Evolutionary conservation across 352 stramenopile species (phyloP).

Genomic region (Pythium phragmitis): DNA sequence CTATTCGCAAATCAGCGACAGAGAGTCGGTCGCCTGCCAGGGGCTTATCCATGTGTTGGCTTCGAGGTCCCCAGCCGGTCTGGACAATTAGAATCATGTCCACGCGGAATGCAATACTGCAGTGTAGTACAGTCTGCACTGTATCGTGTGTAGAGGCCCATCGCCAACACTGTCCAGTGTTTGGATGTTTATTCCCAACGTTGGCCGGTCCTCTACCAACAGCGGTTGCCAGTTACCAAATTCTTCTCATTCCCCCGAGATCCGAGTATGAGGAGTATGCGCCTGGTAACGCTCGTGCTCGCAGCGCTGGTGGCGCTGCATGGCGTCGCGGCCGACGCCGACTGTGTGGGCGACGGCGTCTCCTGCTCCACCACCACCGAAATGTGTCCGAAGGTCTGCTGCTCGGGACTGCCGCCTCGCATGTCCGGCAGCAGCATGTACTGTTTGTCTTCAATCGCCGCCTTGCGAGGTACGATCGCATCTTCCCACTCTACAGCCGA

Average conservation of each 20-base stretch:
- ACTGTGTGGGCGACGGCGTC: constrained; percentile 22
- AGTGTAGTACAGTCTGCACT: too few species aligned
- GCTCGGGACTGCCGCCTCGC: constrained; percentile 12
- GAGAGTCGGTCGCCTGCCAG: constrained; percentile 8
- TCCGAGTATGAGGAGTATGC: constrained; percentile 12
- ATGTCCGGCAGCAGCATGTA: constrained; percentile 1
- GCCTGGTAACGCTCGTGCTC: constrained; percentile 3
- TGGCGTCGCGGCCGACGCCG: constrained; percentile 4
- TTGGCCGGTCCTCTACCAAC: not conserved
- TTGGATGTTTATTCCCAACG: not conserved
- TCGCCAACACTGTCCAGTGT: not conserved
- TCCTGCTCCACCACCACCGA: constrained; percentile 3
- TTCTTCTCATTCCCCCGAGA: constrained; percentile 3
- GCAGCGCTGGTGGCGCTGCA: constrained; percentile 10
- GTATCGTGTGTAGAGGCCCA: not conserved
- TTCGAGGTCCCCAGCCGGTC: not conserved
- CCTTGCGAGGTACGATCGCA: constrained; percentile 9
- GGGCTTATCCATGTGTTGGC: constrained; percentile 9
- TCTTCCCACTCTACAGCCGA: too few species aligned
- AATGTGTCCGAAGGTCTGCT: constrained; percentile 18
- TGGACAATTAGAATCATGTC: not conserved
- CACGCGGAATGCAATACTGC: too few species aligned
- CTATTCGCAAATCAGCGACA: not conserved
- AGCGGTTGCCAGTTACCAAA: constrained; percentile 5
- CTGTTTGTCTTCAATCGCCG: constrained; percentile 6